Percentiles rank a stretch among this genome's conserved stretches.
Evolutionary conservation across 2,329 filamentous ascomycete species (phyloP).

Genomic region (Nemania sp.): DNA sequence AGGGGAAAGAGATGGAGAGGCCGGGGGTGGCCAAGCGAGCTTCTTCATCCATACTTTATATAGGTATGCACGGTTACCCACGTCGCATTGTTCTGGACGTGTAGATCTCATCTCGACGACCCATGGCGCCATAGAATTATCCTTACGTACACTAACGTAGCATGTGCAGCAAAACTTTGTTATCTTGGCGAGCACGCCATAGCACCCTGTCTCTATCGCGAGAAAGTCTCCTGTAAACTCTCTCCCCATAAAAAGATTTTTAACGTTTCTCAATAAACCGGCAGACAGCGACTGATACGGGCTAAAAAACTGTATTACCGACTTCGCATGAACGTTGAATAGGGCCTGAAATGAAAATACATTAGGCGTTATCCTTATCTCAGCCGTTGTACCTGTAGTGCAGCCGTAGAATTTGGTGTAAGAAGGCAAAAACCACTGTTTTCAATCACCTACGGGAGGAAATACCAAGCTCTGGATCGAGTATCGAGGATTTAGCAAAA

Average conservation of each 20-base stretch:
- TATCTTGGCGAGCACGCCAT: slow-evolving; percentile 40
- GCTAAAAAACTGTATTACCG: not conserved
- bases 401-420: no score
- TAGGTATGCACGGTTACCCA: slow-evolving; percentile 9
- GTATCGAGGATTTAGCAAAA: no score
- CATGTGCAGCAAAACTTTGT: slow-evolving; percentile 18
- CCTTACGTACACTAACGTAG: slow-evolving; percentile 29
- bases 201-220: slow-evolving; percentile 23
- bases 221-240: slow-evolving; percentile 4
- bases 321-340: no score
- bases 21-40: not conserved
- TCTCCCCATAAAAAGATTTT: not conserved
- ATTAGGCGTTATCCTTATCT: no score
- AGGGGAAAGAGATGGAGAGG: slow-evolving; percentile 6
- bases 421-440: no score
- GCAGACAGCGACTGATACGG: not conserved
- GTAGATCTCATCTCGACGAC: slow-evolving; percentile 25
- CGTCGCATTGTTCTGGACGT: slow-evolving; percentile 1
- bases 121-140: slow-evolving; percentile 32
- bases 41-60: slow-evolving; percentile 23
- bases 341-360: no score
- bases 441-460: not conserved
- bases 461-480: not conserved
- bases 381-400: no score
- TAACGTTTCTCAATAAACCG: slow-evolving; percentile 10